Base-by-base conservation (phyloP, 306 rosid species). In the Trichosanthes truncata region DNA sequence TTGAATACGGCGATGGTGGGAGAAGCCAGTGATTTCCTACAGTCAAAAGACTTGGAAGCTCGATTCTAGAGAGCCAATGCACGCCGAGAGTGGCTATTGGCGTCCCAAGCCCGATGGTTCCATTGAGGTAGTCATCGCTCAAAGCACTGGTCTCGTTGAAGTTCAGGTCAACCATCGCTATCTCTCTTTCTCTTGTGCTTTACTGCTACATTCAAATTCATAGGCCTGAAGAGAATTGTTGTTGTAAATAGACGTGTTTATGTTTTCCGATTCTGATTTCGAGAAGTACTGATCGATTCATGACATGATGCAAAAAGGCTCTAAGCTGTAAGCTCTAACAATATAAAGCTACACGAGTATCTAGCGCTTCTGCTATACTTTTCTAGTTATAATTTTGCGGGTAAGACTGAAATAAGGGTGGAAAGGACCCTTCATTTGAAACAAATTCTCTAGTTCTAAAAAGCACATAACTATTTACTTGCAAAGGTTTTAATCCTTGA, bases 111-210 rank as follows among this genome's bases (percentile, higher is more conserved):
- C 88, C 11, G 89, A 93, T 85, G 97, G 95, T 10, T 57, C 93
- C 43, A 84, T 91, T 74, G 93, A 90, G 82, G 95, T 93, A 78
- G 92, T 86, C 61, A 91, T 93, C 84, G 91, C 97, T 78, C 95
- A 91, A 78, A 93, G 98, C 86, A 91, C 89, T 81, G 97, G 92
- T 57, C 92, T 93, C 79, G 95, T 85, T 86, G 98, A 93, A 88
- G 93, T 91, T 84, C 93, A 89, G 92, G 95, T 92, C 63, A 75
- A 74, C 25, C 57, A 79, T 82, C 3, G 74, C 36, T 82, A 45
- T 69, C 21, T 41, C 66, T 43, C 15, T 35, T 71, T 60, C 40
- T 56, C 25, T 52, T 17, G 69, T 18, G 55, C 43, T 21, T 31
- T 21, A 6, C 21, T 23, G 9, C 43, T 71, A 13, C 8, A 41